phyloP scores from a whole-genome alignment of 768 basidiomycete genomes.

The Boletus bicolor region DNA sequence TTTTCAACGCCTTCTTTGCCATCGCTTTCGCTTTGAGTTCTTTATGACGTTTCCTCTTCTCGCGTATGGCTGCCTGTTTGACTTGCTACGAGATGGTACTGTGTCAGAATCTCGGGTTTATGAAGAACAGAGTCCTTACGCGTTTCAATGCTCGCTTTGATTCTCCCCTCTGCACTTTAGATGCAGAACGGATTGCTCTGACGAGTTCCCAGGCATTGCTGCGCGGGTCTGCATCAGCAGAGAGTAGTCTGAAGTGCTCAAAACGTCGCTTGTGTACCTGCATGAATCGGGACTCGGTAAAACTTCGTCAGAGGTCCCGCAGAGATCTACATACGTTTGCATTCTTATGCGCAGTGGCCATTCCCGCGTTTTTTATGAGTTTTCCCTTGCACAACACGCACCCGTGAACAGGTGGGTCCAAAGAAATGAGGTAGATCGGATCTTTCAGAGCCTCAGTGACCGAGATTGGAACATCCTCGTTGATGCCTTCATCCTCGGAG shows the following conservation, averaged over 20 bases:
- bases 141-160: slow-evolving; percentile 66
- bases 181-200: slow-evolving; percentile 9
- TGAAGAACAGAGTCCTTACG: slow-evolving; percentile 36
- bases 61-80: slow-evolving; percentile 42
- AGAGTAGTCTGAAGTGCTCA: slow-evolving; percentile 45
- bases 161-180: background rate
- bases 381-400: slow-evolving; percentile 76
- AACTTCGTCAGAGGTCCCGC: background rate
- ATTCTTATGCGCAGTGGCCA: slow-evolving; percentile 54
- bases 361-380: slow-evolving; percentile 55
- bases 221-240: slow-evolving; percentile 38
- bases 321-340: slow-evolving; percentile 55
- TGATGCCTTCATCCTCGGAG: slow-evolving; percentile 21
- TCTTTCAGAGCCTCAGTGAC: slow-evolving; percentile 59
- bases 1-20: slow-evolving; percentile 30
- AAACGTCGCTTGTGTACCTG: slow-evolving; percentile 66
- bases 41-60: slow-evolving; percentile 49
- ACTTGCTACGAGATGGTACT: slow-evolving; percentile 38
- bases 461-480: slow-evolving; percentile 45
- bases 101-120: background rate
- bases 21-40: slow-evolving; percentile 40
- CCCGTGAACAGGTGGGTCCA: slow-evolving; percentile 51
- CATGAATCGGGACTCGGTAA: background rate
- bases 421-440: slow-evolving; percentile 58
- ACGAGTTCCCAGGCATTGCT: slow-evolving; percentile 48